These are phyloP conservation scores for Drechslerella dactyloides DNA, from an alignment of 2,329 filamentous ascomycete genomes.

Conservation along the genomic window DNA sequence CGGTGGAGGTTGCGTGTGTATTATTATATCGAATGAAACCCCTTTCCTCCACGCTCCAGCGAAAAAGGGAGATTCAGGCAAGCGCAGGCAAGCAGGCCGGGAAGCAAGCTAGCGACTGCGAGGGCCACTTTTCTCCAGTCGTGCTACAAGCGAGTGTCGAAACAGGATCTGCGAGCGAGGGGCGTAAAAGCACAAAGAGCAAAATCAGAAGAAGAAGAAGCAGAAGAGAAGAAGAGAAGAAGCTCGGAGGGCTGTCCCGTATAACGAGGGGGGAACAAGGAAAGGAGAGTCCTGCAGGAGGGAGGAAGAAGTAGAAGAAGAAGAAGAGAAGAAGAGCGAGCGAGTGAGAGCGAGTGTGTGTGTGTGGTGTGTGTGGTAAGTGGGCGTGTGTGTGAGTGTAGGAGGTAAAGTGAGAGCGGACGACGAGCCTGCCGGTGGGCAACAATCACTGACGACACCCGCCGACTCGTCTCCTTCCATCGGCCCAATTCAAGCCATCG, in stretches of 20 bases:
- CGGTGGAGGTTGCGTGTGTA: background rate
- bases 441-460: too few relatives aligned
- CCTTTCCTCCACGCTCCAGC: conserved; percentile 49
- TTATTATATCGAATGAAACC: conserved; percentile 19
- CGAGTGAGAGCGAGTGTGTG: conserved; percentile 42
- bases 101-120: conserved; percentile 18
- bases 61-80: conserved; percentile 36
- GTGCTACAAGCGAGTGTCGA: conserved; percentile 47
- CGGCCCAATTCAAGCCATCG: too few relatives aligned
- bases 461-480: too few relatives aligned
- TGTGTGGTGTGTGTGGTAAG: conserved; percentile 14
- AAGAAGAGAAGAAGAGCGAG: conserved; percentile 40
- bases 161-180: conserved; percentile 39
- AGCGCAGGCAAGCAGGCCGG: too few relatives aligned
- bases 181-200: conserved; percentile 23
- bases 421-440: background rate
- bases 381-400: conserved; percentile 23
- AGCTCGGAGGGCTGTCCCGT: conserved; percentile 40
- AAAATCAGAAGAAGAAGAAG: conserved; percentile 24
- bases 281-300: conserved; percentile 17
- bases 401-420: conserved; percentile 1
- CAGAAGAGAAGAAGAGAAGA: conserved; percentile 16
- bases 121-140: conserved; percentile 19
- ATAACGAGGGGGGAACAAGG: conserved; percentile 45
- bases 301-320: conserved; percentile 35